These are phyloP conservation scores for Thalassiosira sp. DNA, from an alignment of 352 stramenopile species.

Conservation along the genomic window DNA sequence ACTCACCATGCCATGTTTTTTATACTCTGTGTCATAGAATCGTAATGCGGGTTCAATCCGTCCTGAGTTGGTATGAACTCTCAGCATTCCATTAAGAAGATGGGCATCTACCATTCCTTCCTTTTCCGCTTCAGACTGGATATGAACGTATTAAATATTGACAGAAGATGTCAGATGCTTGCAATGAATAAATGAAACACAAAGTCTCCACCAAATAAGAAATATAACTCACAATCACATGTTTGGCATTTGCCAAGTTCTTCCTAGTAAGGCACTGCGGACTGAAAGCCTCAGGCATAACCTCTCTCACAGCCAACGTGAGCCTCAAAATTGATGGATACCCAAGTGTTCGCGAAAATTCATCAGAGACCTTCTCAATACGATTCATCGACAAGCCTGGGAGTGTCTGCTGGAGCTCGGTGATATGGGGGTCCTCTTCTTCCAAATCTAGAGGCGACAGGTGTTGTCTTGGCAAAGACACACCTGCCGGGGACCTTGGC, in stretches of 20 bases:
- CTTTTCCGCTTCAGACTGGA: conserved; percentile 58
- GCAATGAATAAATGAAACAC: no score
- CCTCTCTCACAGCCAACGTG: conserved; percentile 72
- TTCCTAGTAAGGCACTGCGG: conserved; percentile 61
- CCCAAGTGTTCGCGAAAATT: conserved; percentile 63
- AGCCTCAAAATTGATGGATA: conserved; percentile 78
- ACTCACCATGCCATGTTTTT: conserved; percentile 62
- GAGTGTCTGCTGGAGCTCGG: conserved; percentile 62
- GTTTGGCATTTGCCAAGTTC: conserved; percentile 69
- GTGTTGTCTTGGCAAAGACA: conserved; percentile 26
- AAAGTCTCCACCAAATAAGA: neutral
- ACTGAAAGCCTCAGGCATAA: conserved; percentile 77
- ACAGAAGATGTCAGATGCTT: neutral
- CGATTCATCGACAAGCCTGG: conserved; percentile 66
- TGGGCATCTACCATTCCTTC: conserved; percentile 70
- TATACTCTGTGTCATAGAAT: conserved; percentile 72
- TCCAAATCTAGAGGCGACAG: conserved; percentile 24
- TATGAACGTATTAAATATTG: conserved; percentile 14
- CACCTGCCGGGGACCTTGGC: conserved; percentile 1
- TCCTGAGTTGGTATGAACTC: conserved; percentile 66
- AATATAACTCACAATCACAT: conserved; percentile 52
- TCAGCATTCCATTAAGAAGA: conserved; percentile 78
- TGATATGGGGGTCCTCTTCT: conserved; percentile 54
- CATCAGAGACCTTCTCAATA: conserved; percentile 67
- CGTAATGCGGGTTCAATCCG: conserved; percentile 65